These are phyloP conservation scores for Lithohypha guttulata DNA, from an alignment of 2,329 filamentous ascomycete genomes.

Conservation along the genomic window DNA sequence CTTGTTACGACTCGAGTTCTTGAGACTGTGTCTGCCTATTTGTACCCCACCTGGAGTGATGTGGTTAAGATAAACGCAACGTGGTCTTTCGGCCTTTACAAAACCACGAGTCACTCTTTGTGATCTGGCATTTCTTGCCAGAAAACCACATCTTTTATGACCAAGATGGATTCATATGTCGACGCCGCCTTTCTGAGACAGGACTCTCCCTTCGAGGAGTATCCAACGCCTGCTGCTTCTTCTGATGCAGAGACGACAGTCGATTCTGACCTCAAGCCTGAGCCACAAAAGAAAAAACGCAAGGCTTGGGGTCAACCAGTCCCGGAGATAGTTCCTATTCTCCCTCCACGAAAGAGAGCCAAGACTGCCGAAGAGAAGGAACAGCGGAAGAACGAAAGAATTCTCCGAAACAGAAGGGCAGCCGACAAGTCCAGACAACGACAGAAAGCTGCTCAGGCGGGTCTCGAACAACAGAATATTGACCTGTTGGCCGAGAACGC, in stretches of 20 bases:
- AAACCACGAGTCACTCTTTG: too few species aligned
- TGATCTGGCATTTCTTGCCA: conserved; percentile 10
- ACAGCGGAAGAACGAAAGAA: conserved; percentile 91
- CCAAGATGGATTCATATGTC: conserved; percentile 13
- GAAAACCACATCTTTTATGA: conserved; percentile 8
- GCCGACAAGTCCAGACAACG: conserved; percentile 94
- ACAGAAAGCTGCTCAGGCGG: conserved; percentile 81
- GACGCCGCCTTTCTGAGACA: conserved; percentile 13
- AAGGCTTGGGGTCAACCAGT: conserved; percentile 99
- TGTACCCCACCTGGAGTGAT: conserved; percentile 14
- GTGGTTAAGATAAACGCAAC: conserved; percentile 18
- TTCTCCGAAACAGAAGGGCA: conserved; percentile 88
- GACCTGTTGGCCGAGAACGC: conserved; percentile 60
- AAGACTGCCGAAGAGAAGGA: conserved; percentile 99
- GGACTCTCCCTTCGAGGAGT: conserved; percentile 9
- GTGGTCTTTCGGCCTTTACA: conserved; percentile 16
- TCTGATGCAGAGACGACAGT: conserved; percentile 13
- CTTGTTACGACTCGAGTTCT: too few species aligned
- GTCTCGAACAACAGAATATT: conserved; percentile 56
- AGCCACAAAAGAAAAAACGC: conserved; percentile 59
- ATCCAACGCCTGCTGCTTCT: conserved; percentile 17
- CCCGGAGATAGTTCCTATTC: conserved; percentile 67
- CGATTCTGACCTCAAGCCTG: conserved; percentile 10
- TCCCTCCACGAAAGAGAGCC: conserved; percentile 64
- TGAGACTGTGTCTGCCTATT: conserved; percentile 1